phyloP scores from a whole-genome alignment of 2,329 filamentous ascomycete species.

The Tolypocladium paradoxum region DNA sequence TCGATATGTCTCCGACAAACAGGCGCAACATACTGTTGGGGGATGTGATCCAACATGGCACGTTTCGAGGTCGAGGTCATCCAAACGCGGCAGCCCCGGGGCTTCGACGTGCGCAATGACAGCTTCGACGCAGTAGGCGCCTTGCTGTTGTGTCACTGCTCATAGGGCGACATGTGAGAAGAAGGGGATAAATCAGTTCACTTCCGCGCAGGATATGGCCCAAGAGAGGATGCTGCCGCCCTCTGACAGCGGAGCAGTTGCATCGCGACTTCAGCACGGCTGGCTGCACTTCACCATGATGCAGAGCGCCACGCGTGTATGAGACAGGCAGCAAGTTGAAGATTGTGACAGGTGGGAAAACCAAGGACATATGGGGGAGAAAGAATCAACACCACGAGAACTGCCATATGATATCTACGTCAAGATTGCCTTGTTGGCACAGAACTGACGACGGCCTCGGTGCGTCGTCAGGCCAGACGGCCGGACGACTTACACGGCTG shows the following conservation, averaged over 20 bases:
- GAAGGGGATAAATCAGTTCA: background rate
- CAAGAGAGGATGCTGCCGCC: background rate
- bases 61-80: background rate
- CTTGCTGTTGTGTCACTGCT: too few species aligned
- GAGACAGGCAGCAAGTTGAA: background rate
- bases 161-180: too few species aligned
- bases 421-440: background rate
- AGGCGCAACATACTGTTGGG: background rate
- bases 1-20: background rate
- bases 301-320: background rate
- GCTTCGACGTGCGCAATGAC: background rate
- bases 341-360: too few species aligned
- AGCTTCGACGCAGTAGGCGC: background rate
- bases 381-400: background rate
- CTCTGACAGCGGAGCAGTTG: background rate
- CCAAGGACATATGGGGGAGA: background rate
- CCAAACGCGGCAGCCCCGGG: background rate
- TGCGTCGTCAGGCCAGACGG: background rate
- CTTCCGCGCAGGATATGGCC: background rate
- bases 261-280: background rate
- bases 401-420: background rate
- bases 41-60: too few species aligned
- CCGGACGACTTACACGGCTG: background rate
- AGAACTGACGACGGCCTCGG: background rate
- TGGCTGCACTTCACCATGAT: background rate